These are phyloP conservation scores for Trifolium dubium DNA, from an alignment of 306 rosid genomes.

Conservation along the genomic window DNA sequence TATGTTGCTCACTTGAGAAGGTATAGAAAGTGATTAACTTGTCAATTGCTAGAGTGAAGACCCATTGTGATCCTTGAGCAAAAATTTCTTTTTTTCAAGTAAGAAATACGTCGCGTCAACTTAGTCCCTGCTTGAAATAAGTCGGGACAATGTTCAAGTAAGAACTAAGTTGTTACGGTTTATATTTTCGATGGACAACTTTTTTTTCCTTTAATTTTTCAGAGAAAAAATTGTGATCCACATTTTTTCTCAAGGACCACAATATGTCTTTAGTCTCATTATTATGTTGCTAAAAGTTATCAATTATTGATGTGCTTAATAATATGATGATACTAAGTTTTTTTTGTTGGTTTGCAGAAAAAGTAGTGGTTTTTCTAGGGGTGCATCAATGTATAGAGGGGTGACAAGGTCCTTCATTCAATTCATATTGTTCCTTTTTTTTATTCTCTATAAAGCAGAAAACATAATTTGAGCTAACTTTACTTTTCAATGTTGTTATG, in stretches of 20 bases:
- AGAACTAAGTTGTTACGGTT: neutral
- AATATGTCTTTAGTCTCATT: neutral
- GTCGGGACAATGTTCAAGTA: neutral
- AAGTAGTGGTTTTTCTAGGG: conserved; percentile 96
- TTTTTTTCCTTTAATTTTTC: neutral
- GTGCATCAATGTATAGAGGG: conserved; percentile 95
- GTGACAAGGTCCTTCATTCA: conserved; percentile 76
- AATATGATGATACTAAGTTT: conserved; percentile 14
- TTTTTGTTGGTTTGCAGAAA: conserved; percentile 59
- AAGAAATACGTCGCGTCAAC: neutral
- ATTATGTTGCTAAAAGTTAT: neutral
- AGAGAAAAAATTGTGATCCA: neutral
- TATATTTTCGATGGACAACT: neutral
- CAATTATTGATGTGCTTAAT: conserved; percentile 5
- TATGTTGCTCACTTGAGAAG: conserved; percentile 93
- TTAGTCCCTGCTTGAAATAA: neutral
- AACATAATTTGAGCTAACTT: neutral
- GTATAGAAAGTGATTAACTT: conserved; percentile 38
- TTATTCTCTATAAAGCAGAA: neutral
- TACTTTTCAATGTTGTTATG: conserved; percentile 20
- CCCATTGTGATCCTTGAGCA: neutral
- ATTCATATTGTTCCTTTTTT: neutral
- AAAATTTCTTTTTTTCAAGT: too few species aligned
- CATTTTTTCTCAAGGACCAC: neutral
- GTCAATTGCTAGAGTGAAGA: neutral